These are phyloP conservation scores for Dothideomycetes sp. DNA, from an alignment of 2,329 filamentous ascomycete genomes.

Conservation along the genomic window DNA sequence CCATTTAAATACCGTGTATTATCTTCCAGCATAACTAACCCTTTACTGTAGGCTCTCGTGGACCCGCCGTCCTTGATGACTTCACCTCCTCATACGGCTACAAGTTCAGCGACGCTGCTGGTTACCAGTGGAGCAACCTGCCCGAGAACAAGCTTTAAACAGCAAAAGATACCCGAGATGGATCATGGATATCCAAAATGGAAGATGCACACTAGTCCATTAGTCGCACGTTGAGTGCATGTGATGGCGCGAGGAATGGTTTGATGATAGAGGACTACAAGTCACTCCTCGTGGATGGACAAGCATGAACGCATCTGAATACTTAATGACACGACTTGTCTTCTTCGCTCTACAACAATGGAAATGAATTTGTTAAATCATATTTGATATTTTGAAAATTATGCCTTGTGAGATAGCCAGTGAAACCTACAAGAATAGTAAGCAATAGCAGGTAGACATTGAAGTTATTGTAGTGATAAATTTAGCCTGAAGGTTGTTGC, in stretches of 20 bases:
- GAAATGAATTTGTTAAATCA: no score
- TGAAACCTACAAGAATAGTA: no score
- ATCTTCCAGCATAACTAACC: conserved; percentile 11
- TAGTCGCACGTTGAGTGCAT: no score
- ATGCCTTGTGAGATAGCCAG: no score
- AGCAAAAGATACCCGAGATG: conserved; percentile 12
- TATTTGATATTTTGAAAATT: no score
- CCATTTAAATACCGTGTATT: no score
- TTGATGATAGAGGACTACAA: no score
- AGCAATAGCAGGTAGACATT: no score
- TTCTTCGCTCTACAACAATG: conserved; percentile 10
- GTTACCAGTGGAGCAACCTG: conserved; percentile 82
- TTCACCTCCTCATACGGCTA: conserved; percentile 98
- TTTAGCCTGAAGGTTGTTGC: no score
- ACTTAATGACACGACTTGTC: conserved; percentile 13
- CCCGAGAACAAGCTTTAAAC: conserved; percentile 67
- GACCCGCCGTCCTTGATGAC: conserved; percentile 91
- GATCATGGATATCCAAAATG: conserved; percentile 3
- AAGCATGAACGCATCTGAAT: conserved; percentile 13
- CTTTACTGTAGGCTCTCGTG: conserved; percentile 69
- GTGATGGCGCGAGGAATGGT: no score
- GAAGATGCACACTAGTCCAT: conserved; percentile 3
- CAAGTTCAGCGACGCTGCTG: conserved; percentile 94
- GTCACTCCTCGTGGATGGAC: no score
- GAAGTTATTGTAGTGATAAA: no score